Percentiles rank a stretch among this genome's conserved stretches.
phyloP scores from a whole-genome alignment of 768 basidiomycete genomes.

The Lactifluus piperatus region DNA sequence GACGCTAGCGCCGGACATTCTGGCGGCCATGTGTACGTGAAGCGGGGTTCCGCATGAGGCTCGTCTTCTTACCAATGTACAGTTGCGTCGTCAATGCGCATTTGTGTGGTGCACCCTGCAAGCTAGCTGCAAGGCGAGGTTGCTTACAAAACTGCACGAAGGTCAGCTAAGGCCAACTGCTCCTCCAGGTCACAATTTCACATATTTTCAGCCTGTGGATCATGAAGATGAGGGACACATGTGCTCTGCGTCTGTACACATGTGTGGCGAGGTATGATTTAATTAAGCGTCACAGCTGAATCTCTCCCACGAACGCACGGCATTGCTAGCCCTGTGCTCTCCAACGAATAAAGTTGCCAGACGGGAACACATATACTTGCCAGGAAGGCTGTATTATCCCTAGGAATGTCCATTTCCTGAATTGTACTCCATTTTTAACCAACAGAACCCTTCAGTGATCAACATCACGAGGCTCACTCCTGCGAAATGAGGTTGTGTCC shows the following conservation, averaged over 20 bases:
- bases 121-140: slow-evolving; percentile 37
- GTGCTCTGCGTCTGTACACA: slow-evolving; percentile 46
- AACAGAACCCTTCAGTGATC: slow-evolving; percentile 29
- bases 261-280: slow-evolving; percentile 44
- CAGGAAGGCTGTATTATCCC: slow-evolving; percentile 6
- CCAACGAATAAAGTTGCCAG: neutral
- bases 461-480: slow-evolving; percentile 36
- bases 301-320: neutral
- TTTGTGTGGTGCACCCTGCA: slow-evolving; percentile 46
- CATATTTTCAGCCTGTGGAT: slow-evolving; percentile 32
- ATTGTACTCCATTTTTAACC: neutral
- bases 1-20: slow-evolving; percentile 44
- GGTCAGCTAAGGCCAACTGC: too few relatives aligned
- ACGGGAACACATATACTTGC: slow-evolving; percentile 12
- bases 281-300: too few relatives aligned
- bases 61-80: neutral
- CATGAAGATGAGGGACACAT: slow-evolving; percentile 43
- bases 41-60: neutral
- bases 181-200: neutral
- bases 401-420: neutral
- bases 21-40: slow-evolving; percentile 43
- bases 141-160: slow-evolving; percentile 46
- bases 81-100: slow-evolving; percentile 43
- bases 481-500: slow-evolving; percentile 45
- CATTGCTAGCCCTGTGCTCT: slow-evolving; percentile 16